Base-by-base conservation (phyloP, 176 grass and related monocot species). In the Oropetium thomaeum region DNA sequence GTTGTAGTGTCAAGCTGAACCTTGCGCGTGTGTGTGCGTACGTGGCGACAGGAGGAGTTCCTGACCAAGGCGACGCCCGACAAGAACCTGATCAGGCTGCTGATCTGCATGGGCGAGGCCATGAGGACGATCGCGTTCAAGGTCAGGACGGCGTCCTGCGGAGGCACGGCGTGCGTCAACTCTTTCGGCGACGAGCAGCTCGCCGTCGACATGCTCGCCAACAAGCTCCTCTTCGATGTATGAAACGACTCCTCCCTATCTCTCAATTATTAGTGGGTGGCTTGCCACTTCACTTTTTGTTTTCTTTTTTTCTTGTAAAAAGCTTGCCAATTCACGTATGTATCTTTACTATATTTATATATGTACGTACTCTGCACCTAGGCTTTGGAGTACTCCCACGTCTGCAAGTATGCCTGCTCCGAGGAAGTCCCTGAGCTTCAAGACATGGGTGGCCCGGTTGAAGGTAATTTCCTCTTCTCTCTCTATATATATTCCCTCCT, bases 321-420 rank as follows among this genome's bases (percentile, higher is more conserved):
- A n/a, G 1, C 16, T 7, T 19, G 5, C 45, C 75, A 53, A 14
- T 68, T 31, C 2, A 10, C 42, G 26, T 2, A 30, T 23, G 5
- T 27, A 7, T n/a, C n/a, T n/a, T n/a, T n/a, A n/a, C n/a, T n/a
- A n/a, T n/a, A n/a, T 43, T 2, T 43, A 13, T 43, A 43, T 47
- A 4, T 49, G 45, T 49, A 1, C 40, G 25, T 45, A 1, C 26
- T 38, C 8, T 67, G 12, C 17, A 10, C 58, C 53, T 48, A 99
- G 92, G 89, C 96, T 60, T 15, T 99, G 80, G 72, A 92, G 65
- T 90, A 95, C 72, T 96, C 96, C 16, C 96, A 99, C 48, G 92
- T 99, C 37, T 96, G 96, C 87, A 99, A 96, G 71, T 99, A 99
- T 71, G 96, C 96, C 5, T 99, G 96, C 89, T 99, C 96, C 0